Evolutionary conservation across 2,329 filamentous ascomycete species (phyloP).

Genomic region (Diplodia seriata): DNA sequence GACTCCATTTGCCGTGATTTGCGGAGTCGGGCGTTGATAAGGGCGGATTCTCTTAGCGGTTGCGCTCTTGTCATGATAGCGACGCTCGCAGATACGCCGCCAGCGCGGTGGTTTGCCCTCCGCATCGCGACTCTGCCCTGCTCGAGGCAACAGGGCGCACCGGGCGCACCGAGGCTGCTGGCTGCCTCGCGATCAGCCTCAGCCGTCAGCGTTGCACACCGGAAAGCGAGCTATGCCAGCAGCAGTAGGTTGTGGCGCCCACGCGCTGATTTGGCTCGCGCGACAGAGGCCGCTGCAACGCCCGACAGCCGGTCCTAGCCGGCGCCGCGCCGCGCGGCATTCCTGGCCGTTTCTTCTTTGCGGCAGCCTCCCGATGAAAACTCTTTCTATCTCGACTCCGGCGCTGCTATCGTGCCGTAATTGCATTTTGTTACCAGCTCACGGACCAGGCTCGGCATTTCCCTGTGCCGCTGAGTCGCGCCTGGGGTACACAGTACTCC

Average conservation of each 20-base stretch:
- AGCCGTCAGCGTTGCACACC: slow-evolving; percentile 3
- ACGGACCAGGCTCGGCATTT: slow-evolving; percentile 10
- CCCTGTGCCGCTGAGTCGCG: slow-evolving; percentile 12
- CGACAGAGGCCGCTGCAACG: background rate
- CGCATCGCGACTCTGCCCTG: background rate
- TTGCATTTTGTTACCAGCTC: background rate
- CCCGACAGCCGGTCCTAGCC: slow-evolving; percentile 16
- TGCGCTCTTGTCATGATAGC: slow-evolving; percentile 28
- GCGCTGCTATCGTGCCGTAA: slow-evolving; percentile 6
- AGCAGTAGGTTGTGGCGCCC: too few species aligned
- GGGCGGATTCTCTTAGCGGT: slow-evolving; percentile 25
- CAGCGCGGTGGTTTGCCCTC: slow-evolving; percentile 3
- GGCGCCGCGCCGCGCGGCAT: slow-evolving; percentile 11
- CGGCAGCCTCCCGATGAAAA: background rate
- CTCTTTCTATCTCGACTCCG: background rate
- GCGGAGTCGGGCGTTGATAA: slow-evolving; percentile 29
- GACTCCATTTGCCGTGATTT: slow-evolving; percentile 28
- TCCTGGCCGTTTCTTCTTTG: background rate
- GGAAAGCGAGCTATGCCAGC: too few species aligned
- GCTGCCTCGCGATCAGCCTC: slow-evolving; percentile 13
- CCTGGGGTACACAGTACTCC: slow-evolving; percentile 17
- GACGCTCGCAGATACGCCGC: slow-evolving; percentile 18
- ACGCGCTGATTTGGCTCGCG: too few species aligned
- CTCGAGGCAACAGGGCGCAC: slow-evolving; percentile 5
- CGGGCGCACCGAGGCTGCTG: background rate